phyloP scores from a whole-genome alignment of 257 asterid genomes.

The Rauvolfia tetraphylla region DNA sequence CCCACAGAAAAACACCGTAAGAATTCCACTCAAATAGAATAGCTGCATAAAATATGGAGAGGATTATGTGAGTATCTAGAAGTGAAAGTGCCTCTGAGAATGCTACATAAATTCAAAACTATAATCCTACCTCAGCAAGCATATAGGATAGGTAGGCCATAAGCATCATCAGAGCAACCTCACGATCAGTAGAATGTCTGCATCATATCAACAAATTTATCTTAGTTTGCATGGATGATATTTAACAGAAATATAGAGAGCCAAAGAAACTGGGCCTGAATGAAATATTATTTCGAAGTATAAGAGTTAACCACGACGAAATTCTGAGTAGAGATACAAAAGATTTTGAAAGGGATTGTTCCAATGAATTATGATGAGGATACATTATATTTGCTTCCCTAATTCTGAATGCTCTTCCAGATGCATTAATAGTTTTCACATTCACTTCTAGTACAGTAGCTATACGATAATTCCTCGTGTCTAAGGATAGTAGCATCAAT shows the following conservation, averaged over 20 bases:
- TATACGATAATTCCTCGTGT: neutral
- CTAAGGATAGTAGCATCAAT: neutral
- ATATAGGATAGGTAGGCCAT: conserved; percentile 45
- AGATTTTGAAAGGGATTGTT: neutral
- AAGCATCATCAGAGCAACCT: conserved; percentile 49
- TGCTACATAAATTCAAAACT: neutral
- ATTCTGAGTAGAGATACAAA: neutral
- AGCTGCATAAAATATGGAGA: conserved; percentile 27
- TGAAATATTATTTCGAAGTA: neutral
- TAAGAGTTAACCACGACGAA: neutral
- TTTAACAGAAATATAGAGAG: neutral
- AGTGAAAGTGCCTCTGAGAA: neutral
- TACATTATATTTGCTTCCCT: neutral
- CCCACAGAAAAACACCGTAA: conserved; percentile 48
- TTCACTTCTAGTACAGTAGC: neutral
- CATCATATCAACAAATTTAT: conserved; percentile 2
- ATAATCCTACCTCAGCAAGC: conserved; percentile 36
- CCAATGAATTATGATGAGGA: neutral
- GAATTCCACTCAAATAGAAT: conserved; percentile 41
- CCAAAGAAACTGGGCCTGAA: neutral
- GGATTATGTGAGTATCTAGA: neutral
- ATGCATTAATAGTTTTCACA: neutral
- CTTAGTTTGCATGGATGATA: neutral
- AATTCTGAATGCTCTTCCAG: neutral
- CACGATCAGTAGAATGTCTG: conserved; percentile 53